phyloP scores from a whole-genome alignment of 129 eudicot genomes.

The Dittrichia graveolens region DNA sequence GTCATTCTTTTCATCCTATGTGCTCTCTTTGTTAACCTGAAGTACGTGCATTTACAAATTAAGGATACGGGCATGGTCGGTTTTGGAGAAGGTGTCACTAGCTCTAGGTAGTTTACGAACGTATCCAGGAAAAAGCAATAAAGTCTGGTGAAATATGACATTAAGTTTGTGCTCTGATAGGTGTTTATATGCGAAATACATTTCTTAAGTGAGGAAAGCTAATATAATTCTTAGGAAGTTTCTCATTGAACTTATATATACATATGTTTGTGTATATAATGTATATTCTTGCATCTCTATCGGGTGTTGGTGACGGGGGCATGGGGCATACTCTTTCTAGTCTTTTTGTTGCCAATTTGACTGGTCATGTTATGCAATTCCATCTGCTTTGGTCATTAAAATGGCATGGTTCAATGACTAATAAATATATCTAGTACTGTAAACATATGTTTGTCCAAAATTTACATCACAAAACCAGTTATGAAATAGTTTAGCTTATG shows the following conservation, averaged over 20 bases:
- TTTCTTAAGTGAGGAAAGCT: too few relatives aligned
- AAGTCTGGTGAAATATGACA: not conserved
- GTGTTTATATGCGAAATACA: not conserved
- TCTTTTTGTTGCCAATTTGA: too few relatives aligned
- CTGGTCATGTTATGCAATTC: too few relatives aligned
- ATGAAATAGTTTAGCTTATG: not conserved
- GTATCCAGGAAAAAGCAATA: not conserved
- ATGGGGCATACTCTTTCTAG: too few relatives aligned
- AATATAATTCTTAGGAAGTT: too few relatives aligned
- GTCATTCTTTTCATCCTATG: not conserved
- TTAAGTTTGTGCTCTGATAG: slow-evolving; percentile 6
- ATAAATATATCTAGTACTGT: not conserved
- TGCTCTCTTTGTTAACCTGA: not conserved
- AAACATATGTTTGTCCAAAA: not conserved
- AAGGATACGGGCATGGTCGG: not conserved
- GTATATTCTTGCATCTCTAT: too few relatives aligned
- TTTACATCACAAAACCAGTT: not conserved
- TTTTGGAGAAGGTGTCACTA: not conserved
- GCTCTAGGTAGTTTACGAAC: not conserved
- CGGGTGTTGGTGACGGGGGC: too few relatives aligned
- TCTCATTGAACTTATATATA: not conserved
- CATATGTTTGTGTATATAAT: not conserved
- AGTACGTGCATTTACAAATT: slow-evolving; percentile 7
- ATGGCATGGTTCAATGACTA: too few relatives aligned
- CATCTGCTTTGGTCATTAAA: too few relatives aligned